Percentiles rank a stretch among this genome's conserved stretches.
Conservation (phyloP, 305 asterid genomes). For the Ruellia speciosa region DNA sequence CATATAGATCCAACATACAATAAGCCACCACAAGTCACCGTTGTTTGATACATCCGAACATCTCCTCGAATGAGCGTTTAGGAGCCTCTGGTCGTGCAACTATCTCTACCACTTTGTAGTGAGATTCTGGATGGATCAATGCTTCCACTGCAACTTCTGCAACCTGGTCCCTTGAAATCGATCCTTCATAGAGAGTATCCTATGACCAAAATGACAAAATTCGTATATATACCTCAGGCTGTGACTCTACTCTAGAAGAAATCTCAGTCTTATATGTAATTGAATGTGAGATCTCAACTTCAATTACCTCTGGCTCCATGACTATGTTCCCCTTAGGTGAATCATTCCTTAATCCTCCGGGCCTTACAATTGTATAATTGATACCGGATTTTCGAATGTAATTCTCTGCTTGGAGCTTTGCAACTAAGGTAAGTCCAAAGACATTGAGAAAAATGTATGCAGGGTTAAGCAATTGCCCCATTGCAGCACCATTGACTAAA, state of each 20-base stretch:
- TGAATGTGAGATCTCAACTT: constrained; percentile 8
- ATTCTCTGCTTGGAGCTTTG: constrained; percentile 94
- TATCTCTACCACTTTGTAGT: constrained; percentile 79
- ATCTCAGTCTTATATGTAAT: not conserved
- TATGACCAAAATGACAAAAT: constrained; percentile 16
- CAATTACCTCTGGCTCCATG: constrained; percentile 82
- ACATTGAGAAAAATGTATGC: constrained; percentile 85
- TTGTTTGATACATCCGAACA: constrained; percentile 66
- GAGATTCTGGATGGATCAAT: constrained; percentile 55
- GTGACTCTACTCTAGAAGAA: no score
- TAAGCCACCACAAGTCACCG: constrained; percentile 23
- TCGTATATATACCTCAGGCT: not conserved
- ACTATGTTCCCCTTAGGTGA: constrained; percentile 81
- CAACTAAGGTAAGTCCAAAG: constrained; percentile 72
- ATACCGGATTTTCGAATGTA: constrained; percentile 82
- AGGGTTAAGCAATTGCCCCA: constrained; percentile 88
- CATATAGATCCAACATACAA: not conserved
- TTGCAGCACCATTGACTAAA: constrained; percentile 88
- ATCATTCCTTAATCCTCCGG: constrained; percentile 81
- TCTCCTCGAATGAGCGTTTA: constrained; percentile 57
- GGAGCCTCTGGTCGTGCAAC: constrained; percentile 80
- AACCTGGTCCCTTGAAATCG: constrained; percentile 86
- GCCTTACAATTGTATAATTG: constrained; percentile 85
- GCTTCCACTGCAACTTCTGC: constrained; percentile 95
- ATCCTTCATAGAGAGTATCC: constrained; percentile 83